These are phyloP conservation scores for Cladosporium phlei DNA, from an alignment of 2,329 filamentous ascomycete species.

Conservation along the genomic window DNA sequence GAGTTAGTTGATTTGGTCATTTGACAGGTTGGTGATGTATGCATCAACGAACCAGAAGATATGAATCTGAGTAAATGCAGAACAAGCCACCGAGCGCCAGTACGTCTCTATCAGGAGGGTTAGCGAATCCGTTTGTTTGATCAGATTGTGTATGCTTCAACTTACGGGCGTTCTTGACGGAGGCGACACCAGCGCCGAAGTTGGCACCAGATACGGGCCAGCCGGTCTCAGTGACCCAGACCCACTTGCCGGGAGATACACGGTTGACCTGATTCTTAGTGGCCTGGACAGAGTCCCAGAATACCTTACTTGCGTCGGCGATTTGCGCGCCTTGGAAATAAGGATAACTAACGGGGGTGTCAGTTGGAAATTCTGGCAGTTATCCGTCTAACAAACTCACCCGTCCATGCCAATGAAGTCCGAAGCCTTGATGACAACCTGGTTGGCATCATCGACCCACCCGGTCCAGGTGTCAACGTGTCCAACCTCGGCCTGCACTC, in stretches of 20 bases:
- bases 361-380: too few species aligned
- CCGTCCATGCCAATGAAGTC: constrained; percentile 64
- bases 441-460: constrained; percentile 54
- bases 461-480: constrained; percentile 58
- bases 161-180: constrained; percentile 55
- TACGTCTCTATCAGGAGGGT: too few species aligned
- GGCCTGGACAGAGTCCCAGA: constrained; percentile 40
- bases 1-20: too few species aligned
- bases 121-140: too few species aligned
- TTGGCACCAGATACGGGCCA: constrained; percentile 56
- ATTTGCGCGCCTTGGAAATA: constrained; percentile 61
- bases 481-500: constrained; percentile 49
- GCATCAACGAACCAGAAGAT: too few species aligned
- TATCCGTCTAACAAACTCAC: constrained; percentile 17
- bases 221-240: constrained; percentile 41
- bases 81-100: constrained; percentile 60
- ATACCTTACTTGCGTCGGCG: constrained; percentile 51
- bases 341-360: constrained; percentile 43
- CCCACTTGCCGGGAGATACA: constrained; percentile 31
- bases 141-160: too few species aligned
- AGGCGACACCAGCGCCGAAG: constrained; percentile 52
- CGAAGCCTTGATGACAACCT: constrained; percentile 55
- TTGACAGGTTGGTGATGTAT: too few species aligned
- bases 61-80: constrained; percentile 47
- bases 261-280: constrained; percentile 42